phyloP scores from a whole-genome alignment of 2,329 filamentous ascomycete genomes.

The Aspergillus candidus region DNA sequence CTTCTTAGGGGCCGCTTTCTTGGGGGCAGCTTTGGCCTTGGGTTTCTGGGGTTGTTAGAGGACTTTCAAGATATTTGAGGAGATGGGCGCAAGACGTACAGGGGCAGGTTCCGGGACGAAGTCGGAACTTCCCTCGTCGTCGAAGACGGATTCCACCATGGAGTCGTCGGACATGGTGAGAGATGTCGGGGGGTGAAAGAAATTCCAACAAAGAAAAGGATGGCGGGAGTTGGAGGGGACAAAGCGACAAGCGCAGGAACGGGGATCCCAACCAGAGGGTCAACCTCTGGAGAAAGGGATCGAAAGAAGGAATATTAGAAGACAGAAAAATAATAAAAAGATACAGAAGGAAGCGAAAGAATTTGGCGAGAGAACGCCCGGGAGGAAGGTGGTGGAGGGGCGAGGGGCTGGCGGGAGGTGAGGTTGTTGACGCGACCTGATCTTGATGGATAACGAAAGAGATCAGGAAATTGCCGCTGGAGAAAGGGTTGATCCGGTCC shows the following conservation, averaged over 20 bases:
- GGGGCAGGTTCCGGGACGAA: constrained; percentile 50
- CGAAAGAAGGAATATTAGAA: background rate
- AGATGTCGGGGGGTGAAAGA: background rate
- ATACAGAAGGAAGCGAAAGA: constrained; percentile 6
- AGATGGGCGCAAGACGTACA: constrained; percentile 36
- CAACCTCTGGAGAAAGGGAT: too few relatives aligned
- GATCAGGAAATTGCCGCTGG: constrained; percentile 11
- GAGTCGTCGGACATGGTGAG: constrained; percentile 33
- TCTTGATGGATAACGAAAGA: constrained; percentile 4
- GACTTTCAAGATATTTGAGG: background rate
- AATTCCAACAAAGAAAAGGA: background rate
- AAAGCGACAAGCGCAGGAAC: too few relatives aligned
- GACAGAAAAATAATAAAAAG: too few relatives aligned
- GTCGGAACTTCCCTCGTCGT: constrained; percentile 52
- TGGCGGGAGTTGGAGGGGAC: too few relatives aligned
- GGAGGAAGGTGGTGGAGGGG: too few relatives aligned
- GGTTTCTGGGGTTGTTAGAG: constrained; percentile 41
- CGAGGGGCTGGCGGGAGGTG: background rate
- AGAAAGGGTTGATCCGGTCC: constrained; percentile 23
- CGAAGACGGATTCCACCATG: constrained; percentile 57
- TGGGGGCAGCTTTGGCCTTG: constrained; percentile 50
- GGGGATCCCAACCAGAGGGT: too few relatives aligned
- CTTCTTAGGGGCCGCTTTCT: constrained; percentile 42
- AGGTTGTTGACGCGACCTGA: constrained; percentile 1
- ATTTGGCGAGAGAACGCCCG: too few relatives aligned